A percentile compares a stretch with the other conserved stretches of the same genome.
Evolutionary conservation across 2,329 filamentous ascomycete species (phyloP).

Genomic region (Penicillium concentricum): DNA sequence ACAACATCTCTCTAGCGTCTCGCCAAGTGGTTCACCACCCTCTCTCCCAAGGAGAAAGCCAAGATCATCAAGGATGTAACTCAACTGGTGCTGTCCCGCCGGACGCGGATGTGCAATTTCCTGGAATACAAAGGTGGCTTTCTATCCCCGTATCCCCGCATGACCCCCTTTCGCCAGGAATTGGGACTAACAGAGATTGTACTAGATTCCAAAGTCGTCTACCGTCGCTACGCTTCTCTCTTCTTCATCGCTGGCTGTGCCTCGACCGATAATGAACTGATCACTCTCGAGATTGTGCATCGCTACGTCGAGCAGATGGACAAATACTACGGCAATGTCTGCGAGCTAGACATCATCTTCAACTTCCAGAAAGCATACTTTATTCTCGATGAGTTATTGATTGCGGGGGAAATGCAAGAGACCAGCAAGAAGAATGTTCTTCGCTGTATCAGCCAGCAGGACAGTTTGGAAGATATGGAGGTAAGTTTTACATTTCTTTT

Average conservation of each 20-base stretch:
- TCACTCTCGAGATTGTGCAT: conserved; percentile 97
- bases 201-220: conserved; percentile 95
- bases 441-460: conserved; percentile 92
- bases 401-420: conserved; percentile 96
- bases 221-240: conserved; percentile 95
- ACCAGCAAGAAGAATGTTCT: conserved; percentile 99
- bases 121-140: conserved; percentile 91
- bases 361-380: conserved; percentile 99
- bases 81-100: conserved; percentile 89
- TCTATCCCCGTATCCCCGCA: conserved; percentile 6
- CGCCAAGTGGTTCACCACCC: conserved; percentile 98
- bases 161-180: not conserved
- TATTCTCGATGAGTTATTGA: conserved; percentile 91
- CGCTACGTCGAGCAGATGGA: conserved; percentile 99
- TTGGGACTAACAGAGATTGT: not conserved
- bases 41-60: conserved; percentile 96
- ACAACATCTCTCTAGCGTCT: conserved; percentile 67
- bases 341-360: conserved; percentile 99
- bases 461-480: conserved; percentile 98
- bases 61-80: conserved; percentile 99
- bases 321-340: conserved; percentile 99
- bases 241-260: conserved; percentile 99
- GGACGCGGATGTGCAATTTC: conserved; percentile 99
- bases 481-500: conserved; percentile 58
- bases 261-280: conserved; percentile 96